Percentiles rank a stretch among this genome's conserved stretches.
These are phyloP conservation scores for Diutina pseudorugosa DNA, from an alignment of 1,139 yeast species.

Conservation along the genomic window DNA sequence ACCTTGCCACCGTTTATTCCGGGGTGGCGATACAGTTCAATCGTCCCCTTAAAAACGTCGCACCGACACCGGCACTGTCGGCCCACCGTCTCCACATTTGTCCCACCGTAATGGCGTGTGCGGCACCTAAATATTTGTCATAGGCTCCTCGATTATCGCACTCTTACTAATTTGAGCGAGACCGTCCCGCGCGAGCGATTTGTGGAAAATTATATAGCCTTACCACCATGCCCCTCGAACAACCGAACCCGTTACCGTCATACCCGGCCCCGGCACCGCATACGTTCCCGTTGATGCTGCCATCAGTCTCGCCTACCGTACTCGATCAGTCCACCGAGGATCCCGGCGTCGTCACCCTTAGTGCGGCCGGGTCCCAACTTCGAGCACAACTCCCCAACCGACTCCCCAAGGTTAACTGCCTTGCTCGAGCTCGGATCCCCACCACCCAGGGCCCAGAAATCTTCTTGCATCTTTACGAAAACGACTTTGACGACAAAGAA, in stretches of 20 bases:
- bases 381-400: slow-evolving; percentile 1
- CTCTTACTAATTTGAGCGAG: background rate
- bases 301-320: background rate
- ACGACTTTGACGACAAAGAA: slow-evolving; percentile 80
- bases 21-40: too few relatives aligned
- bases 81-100: too few relatives aligned
- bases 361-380: background rate
- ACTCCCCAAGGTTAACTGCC: slow-evolving; percentile 71
- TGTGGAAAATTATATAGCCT: background rate
- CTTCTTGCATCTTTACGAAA: slow-evolving; percentile 78
- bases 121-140: background rate
- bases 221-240: background rate
- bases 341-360: background rate
- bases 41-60: too few relatives aligned
- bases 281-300: background rate
- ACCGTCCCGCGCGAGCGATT: background rate
- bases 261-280: background rate
- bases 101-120: background rate
- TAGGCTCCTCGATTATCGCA: background rate
- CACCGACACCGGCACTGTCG: too few relatives aligned
- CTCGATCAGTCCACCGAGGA: background rate
- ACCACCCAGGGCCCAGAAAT: slow-evolving; percentile 92
- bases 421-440: slow-evolving; percentile 88
- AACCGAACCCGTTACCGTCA: background rate
- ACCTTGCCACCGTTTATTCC: too few relatives aligned